A percentile compares a stretch with the other conserved stretches of the same genome.
Conservation (phyloP, 2,329 filamentous ascomycete species). For the Aspergillus vadensis region DNA sequence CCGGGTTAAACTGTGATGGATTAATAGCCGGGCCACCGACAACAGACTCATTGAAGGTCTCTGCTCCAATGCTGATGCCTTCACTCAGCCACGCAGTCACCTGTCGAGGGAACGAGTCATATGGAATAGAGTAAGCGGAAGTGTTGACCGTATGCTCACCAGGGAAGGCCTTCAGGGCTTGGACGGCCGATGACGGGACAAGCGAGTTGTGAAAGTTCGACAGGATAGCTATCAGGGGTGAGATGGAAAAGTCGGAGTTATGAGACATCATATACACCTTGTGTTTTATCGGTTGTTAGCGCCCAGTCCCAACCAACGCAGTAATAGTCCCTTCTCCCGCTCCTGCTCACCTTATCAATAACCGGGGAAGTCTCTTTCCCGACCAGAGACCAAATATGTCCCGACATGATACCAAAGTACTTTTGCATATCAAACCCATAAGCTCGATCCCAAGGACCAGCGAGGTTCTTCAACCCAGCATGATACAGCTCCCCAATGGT, state of each 20-base stretch:
- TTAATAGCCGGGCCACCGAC: constrained; percentile 58
- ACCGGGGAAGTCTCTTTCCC: constrained; percentile 16
- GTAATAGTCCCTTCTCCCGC: too few species aligned
- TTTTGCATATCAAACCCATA: constrained; percentile 67
- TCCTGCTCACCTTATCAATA: too few species aligned
- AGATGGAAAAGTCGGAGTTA: constrained; percentile 60
- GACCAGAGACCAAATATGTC: constrained; percentile 60
- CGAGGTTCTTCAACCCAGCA: constrained; percentile 61
- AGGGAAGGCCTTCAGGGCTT: constrained; percentile 49
- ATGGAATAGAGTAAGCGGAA: constrained; percentile 60
- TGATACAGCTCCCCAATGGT: constrained; percentile 58
- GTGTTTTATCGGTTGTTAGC: too few species aligned
- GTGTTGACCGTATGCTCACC: constrained; percentile 57
- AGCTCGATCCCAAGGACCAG: constrained; percentile 65
- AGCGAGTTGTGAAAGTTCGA: constrained; percentile 53
- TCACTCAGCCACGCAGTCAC: constrained; percentile 61
- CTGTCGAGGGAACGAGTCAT: constrained; percentile 59
- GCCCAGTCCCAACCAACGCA: too few species aligned
- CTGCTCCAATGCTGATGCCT: constrained; percentile 61
- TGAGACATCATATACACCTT: constrained; percentile 54
- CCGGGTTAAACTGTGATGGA: constrained; percentile 59
- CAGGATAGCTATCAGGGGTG: constrained; percentile 59
- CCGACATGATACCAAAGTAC: constrained; percentile 60
- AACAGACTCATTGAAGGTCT: constrained; percentile 59
- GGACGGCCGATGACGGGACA: neutral